phyloP scores from a whole-genome alignment of 208 protist species.

The Lotmaria passim region DNA sequence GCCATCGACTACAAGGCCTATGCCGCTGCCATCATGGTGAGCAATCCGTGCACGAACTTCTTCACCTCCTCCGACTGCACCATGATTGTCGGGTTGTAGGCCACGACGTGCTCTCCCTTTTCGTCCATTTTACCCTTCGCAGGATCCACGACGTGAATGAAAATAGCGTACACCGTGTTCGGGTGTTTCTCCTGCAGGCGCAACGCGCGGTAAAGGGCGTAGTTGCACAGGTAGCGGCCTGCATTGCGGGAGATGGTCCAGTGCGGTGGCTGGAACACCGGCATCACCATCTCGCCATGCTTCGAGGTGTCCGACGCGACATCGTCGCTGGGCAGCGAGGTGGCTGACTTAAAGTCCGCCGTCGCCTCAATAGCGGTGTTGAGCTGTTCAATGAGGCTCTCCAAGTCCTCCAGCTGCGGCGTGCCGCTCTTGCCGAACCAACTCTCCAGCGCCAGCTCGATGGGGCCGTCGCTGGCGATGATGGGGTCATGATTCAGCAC shows the following conservation, averaged over 20 bases:
- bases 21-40: conserved; percentile 23
- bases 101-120: conserved; percentile 22
- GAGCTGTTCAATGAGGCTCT: conserved; percentile 26
- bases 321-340: background rate
- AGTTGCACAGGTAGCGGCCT: conserved; percentile 81
- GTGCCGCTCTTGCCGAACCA: conserved; percentile 43
- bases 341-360: background rate
- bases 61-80: conserved; percentile 31
- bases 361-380: conserved; percentile 16
- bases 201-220: conserved; percentile 57
- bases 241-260: conserved; percentile 67
- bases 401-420: conserved; percentile 35
- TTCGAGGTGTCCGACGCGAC: conserved; percentile 3
- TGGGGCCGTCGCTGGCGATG: conserved; percentile 26
- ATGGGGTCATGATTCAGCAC: conserved; percentile 62
- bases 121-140: conserved; percentile 16
- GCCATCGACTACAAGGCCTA: no score
- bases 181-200: conserved; percentile 53
- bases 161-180: conserved; percentile 39
- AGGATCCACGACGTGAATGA: conserved; percentile 65
- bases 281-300: conserved; percentile 37
- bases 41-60: conserved; percentile 28
- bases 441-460: conserved; percentile 42
- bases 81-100: conserved; percentile 44
- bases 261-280: conserved; percentile 32